Base-by-base conservation (phyloP, 2,329 filamentous ascomycete species). In the Camillea tinctor region DNA sequence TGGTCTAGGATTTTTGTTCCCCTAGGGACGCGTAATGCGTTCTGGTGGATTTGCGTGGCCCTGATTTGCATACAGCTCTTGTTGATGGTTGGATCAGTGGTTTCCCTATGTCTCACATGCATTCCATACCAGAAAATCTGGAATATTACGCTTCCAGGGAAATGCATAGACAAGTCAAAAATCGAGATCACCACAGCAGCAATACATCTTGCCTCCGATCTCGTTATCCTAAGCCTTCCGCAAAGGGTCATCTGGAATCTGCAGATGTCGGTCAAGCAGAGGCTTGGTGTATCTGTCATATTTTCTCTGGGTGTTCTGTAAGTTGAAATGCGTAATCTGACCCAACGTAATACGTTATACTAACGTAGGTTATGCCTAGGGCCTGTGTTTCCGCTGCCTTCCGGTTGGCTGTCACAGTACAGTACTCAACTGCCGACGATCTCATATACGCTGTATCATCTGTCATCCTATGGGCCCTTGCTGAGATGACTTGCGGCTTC, bases 401-500 rank as follows among this genome's bases (percentile, higher is more conserved):
- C 60, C 74, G 78, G 15, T 64, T 80, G 4, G 57, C 63, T 13
- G 68, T 68, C 8, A 77, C 74, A 0, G 60, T 76, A 20, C 65
- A 68, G 20, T 75, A 71, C 51, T 67, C 65, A 54, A 60, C 68
- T 19, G 66, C 68, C 1, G 48, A 60, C 9, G 76, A 77, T 50
- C 63, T 62, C 13, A 75, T 76, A 52, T 80, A 75, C 61, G 60
- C 65, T 11, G 71, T 80, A 48, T 76, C 73, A 0, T 73, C 75
- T 1, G 65, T 80, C 1, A 59, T 76, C 15, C 79, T 80, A 66
- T 81, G 78, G 79, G 77, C 75, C 3, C 70, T 67, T 24, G 78
- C 73, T 4, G 79, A 80, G 61, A 80, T 78, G 73, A 77, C 77
- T 1, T 78, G 76, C 55, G 78, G 75, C 7, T 80, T 81, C 67